phyloP scores from a whole-genome alignment of 1,284 basidiomycete genomes.

The Trametes pubescens region DNA sequence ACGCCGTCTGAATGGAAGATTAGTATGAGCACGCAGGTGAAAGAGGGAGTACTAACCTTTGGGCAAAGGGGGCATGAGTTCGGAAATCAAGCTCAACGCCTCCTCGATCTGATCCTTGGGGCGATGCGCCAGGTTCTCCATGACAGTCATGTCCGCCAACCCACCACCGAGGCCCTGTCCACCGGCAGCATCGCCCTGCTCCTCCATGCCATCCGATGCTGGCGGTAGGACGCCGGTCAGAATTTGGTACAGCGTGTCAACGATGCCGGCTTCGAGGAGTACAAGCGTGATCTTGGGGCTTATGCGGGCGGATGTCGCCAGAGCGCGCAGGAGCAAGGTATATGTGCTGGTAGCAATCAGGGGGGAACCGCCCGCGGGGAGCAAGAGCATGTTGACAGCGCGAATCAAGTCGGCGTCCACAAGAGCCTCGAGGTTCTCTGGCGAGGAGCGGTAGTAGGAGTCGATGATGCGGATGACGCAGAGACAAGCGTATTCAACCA shows the following conservation, averaged over 20 bases:
- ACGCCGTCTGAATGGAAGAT: conserved; percentile 74
- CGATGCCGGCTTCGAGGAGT: conserved; percentile 89
- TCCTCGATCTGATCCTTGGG: conserved; percentile 98
- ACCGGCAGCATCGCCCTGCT: conserved; percentile 67
- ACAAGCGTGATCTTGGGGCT: conserved; percentile 88
- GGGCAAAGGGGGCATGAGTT: conserved; percentile 90
- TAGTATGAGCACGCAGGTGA: conserved; percentile 26
- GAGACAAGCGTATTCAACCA: conserved; percentile 93
- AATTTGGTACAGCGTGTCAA: conserved; percentile 91
- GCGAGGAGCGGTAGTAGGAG: conserved; percentile 84
- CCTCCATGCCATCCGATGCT: conserved; percentile 58
- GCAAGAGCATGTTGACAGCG: conserved; percentile 85
- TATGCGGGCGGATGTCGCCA: conserved; percentile 86
- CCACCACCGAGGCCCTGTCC: conserved; percentile 86
- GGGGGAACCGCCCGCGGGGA: conserved; percentile 88
- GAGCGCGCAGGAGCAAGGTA: conserved; percentile 85
- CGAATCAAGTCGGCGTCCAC: conserved; percentile 85
- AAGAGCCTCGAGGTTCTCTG: conserved; percentile 86
- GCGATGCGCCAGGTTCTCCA: conserved; percentile 95
- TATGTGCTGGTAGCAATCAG: conserved; percentile 87
- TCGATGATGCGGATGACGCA: conserved; percentile 94
- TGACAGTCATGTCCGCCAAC: conserved; percentile 94
- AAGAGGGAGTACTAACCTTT: conserved; percentile 64
- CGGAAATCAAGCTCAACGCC: conserved; percentile 85
- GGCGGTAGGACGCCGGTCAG: conserved; percentile 91